phyloP scores from a whole-genome alignment of 805 yeast species.

The Candida multigemmis region DNA sequence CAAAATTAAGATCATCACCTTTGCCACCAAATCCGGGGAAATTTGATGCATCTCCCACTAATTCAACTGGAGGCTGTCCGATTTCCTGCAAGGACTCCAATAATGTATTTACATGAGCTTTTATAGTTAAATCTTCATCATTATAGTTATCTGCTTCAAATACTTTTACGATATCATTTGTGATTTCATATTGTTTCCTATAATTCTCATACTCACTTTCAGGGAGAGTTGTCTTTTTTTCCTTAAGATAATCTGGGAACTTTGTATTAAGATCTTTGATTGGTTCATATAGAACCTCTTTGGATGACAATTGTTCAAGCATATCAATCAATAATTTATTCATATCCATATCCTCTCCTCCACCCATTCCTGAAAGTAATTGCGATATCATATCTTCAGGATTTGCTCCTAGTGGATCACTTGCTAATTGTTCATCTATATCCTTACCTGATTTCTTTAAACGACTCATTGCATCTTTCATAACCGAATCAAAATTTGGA shows the following conservation, averaged over 20 bases:
- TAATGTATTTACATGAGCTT: slow-evolving; percentile 45
- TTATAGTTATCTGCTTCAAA: slow-evolving; percentile 61
- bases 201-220: slow-evolving; percentile 45
- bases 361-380: slow-evolving; percentile 41
- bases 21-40: slow-evolving; percentile 38
- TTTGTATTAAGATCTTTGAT: slow-evolving; percentile 69
- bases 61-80: slow-evolving; percentile 75
- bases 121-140: slow-evolving; percentile 35
- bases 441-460: slow-evolving; percentile 67
- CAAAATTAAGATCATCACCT: slow-evolving; percentile 36
- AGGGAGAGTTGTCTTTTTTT: slow-evolving; percentile 35
- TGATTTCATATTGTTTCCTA: slow-evolving; percentile 51
- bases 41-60: slow-evolving; percentile 49
- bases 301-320: slow-evolving; percentile 75
- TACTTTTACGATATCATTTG: slow-evolving; percentile 49
- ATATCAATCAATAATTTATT: slow-evolving; percentile 59
- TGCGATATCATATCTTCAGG: slow-evolving; percentile 54
- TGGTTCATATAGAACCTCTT: slow-evolving; percentile 82
- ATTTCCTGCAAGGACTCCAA: slow-evolving; percentile 65
- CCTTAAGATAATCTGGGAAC: slow-evolving; percentile 62
- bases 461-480: slow-evolving; percentile 72
- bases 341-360: slow-evolving; percentile 46
- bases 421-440: slow-evolving; percentile 51
- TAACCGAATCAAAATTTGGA: slow-evolving; percentile 58
- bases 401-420: slow-evolving; percentile 30